Base-by-base conservation (phyloP, 768 basidiomycete species). In the Wakefieldia striispora region DNA sequence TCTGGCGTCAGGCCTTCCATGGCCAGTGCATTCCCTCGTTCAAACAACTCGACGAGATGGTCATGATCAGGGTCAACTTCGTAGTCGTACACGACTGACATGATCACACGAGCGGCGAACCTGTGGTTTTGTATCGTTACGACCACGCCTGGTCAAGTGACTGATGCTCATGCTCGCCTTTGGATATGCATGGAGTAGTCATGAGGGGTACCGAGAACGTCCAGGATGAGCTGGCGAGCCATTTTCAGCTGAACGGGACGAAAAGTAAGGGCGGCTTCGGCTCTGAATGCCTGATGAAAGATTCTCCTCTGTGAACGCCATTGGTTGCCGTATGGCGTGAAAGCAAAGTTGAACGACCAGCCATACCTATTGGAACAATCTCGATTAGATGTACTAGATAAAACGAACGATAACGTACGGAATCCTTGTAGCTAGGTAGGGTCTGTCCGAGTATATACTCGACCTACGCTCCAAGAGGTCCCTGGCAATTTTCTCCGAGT, bases 71-170 rank as follows among this genome's bases (percentile, higher is more conserved):
- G 58, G 14, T 64, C 64, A 7, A 74, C 63, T 6, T 69, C 55
- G 13, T 69, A 63, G 17, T 74, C 77, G 36, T 78, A 78, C 13
- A 70, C 64, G 13, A 77, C 62, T 14, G 69, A 66, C 47, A 77
- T 59, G 36, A 74, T 63, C 2, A 74, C 65, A 1, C 70, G 61
- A 13, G 71, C 66, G 9, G 70, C 60, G 35, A 64, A 57, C 45
- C 72, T 72, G 40, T 7, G 4, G 7, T 21, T 26, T n/a, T 36
- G n/a, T 3, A 6, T 5, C 1, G 12, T 54, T 34, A 11, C 40
- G 33, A 27, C 6, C 6, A 5, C 20, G 2, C 21, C 29, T 8
- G 1, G 17, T 2, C 2, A 5, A 26, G 14, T 3, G 6, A 34
- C 8, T 3, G 2, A 36, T n/a, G 19, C 47, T 40, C 16, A 36